A percentile compares a stretch with the other conserved stretches of the same genome.
phyloP scores from a whole-genome alignment of 2,329 filamentous ascomycete species.

The Nakataea oryzae region DNA sequence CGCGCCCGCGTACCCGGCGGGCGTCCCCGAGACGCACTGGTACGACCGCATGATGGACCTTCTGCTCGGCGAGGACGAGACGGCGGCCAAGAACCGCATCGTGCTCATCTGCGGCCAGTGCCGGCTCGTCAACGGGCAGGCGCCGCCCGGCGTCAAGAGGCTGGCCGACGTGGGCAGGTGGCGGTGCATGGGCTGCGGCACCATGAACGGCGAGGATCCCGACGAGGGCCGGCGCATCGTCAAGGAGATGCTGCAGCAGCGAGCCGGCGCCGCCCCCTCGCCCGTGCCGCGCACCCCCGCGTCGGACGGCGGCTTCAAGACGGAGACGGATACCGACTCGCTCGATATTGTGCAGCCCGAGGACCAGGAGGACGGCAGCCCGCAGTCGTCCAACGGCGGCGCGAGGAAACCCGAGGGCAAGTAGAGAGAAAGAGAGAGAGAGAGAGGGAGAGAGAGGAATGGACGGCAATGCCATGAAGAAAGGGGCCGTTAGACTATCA shows the following conservation, averaged over 20 bases:
- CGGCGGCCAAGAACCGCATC: constrained; percentile 79
- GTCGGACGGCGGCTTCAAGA: constrained; percentile 1
- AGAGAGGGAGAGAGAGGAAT: not conserved
- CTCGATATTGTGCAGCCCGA: constrained; percentile 3
- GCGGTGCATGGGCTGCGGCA: constrained; percentile 79
- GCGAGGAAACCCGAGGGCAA: constrained; percentile 1
- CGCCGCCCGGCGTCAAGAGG: constrained; percentile 71
- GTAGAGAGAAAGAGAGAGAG: not conserved
- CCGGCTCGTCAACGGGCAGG: constrained; percentile 87
- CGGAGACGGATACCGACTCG: constrained; percentile 1
- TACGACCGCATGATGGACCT: constrained; percentile 91
- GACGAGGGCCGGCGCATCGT: constrained; percentile 67
- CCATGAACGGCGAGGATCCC: constrained; percentile 67
- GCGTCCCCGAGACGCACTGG: constrained; percentile 53
- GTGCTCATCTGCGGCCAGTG: constrained; percentile 77
- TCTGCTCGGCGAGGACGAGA: constrained; percentile 90
- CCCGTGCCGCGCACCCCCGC: constrained; percentile 4
- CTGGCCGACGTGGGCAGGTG: constrained; percentile 75
- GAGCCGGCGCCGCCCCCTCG: constrained; percentile 3
- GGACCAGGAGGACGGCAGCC: not conserved
- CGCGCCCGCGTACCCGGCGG: constrained; percentile 8
- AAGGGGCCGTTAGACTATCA: not conserved
- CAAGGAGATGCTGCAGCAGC: constrained; percentile 43
- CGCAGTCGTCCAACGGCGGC: not conserved
- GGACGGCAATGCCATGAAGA: too few species aligned